A percentile compares a stretch with the other conserved stretches of the same genome.
Conservation (phyloP, 2,329 filamentous ascomycete genomes). For the Alternaria sp. region DNA sequence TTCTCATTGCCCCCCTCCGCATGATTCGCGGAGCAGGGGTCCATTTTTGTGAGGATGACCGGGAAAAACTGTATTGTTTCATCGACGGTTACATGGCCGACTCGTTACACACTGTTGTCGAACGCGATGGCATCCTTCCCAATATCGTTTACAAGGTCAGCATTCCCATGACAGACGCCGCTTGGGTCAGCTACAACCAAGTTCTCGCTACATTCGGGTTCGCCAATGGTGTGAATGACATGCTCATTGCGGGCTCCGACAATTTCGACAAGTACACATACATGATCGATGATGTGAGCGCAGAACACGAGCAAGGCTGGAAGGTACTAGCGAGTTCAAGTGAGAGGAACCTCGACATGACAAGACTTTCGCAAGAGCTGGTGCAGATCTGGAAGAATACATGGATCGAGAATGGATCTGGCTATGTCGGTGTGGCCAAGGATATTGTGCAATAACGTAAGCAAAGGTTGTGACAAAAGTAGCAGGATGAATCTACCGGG, state of each 20-base stretch:
- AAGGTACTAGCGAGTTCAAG: not conserved
- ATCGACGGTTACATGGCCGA: slow-evolving; percentile 17
- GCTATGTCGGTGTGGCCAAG: not conserved
- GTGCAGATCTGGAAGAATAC: not conserved
- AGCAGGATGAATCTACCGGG: not conserved
- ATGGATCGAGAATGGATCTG: not conserved
- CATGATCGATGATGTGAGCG: not conserved
- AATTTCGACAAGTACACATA: slow-evolving; percentile 15
- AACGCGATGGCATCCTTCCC: slow-evolving; percentile 14
- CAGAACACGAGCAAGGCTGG: not conserved
- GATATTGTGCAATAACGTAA: not conserved
- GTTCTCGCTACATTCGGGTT: slow-evolving; percentile 10
- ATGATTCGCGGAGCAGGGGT: slow-evolving; percentile 8
- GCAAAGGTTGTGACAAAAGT: not conserved
- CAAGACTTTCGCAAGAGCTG: not conserved
- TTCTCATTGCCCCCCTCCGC: slow-evolving; percentile 18
- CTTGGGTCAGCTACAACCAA: slow-evolving; percentile 17
- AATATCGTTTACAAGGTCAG: slow-evolving; percentile 16
- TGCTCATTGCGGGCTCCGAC: slow-evolving; percentile 3
- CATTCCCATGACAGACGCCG: slow-evolving; percentile 17
- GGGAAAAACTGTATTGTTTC: slow-evolving; percentile 4
- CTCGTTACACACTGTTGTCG: not conserved
- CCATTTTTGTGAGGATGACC: not conserved
- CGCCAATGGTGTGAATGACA: slow-evolving; percentile 13
- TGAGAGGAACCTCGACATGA: not conserved